phyloP scores from a whole-genome alignment of 768 basidiomycete genomes.

The Galerina marginata region DNA sequence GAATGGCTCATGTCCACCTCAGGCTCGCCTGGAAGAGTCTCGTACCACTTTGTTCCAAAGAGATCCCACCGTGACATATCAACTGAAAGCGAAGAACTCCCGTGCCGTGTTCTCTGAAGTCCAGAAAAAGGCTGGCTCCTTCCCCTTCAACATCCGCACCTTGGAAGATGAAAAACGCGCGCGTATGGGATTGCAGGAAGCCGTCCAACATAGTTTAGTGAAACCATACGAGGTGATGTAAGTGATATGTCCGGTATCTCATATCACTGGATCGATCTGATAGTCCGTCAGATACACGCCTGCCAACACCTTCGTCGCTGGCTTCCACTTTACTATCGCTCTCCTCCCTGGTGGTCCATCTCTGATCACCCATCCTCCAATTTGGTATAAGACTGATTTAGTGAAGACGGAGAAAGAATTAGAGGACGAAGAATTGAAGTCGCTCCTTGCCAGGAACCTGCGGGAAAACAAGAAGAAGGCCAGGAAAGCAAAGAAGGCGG shows the following conservation, averaged over 20 bases:
- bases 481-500: conserved; percentile 65
- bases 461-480: conserved; percentile 91
- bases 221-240: conserved; percentile 95
- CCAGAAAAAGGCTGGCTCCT: conserved; percentile 96
- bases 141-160: conserved; percentile 95
- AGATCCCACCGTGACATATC: conserved; percentile 85
- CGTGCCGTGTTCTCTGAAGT: conserved; percentile 97
- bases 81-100: conserved; percentile 97
- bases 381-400: conserved; percentile 93
- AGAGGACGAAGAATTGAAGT: conserved; percentile 86
- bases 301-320: conserved; percentile 83
- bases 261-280: conserved; percentile 3
- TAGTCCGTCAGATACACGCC: conserved; percentile 69
- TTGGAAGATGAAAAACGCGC: conserved; percentile 97
- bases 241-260: conserved; percentile 34
- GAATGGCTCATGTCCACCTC: conserved; percentile 7
- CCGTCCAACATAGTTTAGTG: conserved; percentile 91
- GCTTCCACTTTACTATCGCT: conserved; percentile 97
- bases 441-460: conserved; percentile 75
- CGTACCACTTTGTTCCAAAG: conserved; percentile 94
- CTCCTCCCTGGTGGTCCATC: conserved; percentile 88
- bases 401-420: conserved; percentile 90
- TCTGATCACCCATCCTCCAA: conserved; percentile 84
- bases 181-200: conserved; percentile 94
- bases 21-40: conserved; percentile 91